Conservation (phyloP, 352 stramenopile species). For the Pythium biforme region DNA sequence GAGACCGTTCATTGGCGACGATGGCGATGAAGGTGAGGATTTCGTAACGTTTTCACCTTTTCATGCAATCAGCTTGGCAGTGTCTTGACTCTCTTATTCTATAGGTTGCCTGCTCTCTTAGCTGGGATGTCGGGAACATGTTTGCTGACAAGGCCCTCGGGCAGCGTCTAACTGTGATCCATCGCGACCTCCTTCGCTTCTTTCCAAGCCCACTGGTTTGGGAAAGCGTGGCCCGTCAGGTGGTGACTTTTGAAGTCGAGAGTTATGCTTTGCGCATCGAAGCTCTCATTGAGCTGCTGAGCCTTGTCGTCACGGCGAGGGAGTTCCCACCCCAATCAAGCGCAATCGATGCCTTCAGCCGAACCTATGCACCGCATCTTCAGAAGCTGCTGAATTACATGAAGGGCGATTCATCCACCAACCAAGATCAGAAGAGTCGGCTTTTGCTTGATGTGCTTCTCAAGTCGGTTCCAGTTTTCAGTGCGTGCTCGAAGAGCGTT, state of each 20-base stretch:
- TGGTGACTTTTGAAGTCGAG: conserved; percentile 19
- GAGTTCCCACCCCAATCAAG: conserved; percentile 32
- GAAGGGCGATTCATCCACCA: conserved; percentile 14
- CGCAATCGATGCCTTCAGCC: conserved; percentile 50
- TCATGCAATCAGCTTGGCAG: not conserved
- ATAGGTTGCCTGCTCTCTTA: conserved; percentile 39
- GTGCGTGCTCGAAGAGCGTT: conserved; percentile 35
- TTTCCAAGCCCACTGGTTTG: conserved; percentile 44
- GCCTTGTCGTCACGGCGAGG: conserved; percentile 36
- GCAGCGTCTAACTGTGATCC: conserved; percentile 35
- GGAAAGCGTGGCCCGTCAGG: conserved; percentile 32
- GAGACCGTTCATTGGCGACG: conserved; percentile 25
- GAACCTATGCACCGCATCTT: conserved; percentile 40
- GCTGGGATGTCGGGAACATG: conserved; percentile 45
- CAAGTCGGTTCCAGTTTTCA: conserved; percentile 43
- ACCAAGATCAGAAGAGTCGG: conserved; percentile 37
- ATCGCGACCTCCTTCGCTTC: conserved; percentile 46
- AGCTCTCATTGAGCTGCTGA: conserved; percentile 39
- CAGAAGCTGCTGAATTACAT: conserved; percentile 39
- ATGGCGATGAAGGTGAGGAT: conserved; percentile 32
- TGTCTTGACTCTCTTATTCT: not conserved
- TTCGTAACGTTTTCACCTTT: not conserved
- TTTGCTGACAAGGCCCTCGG: conserved; percentile 35
- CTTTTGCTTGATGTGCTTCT: conserved; percentile 44
- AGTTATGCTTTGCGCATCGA: conserved; percentile 29